Evolutionary conservation across 768 basidiomycete species (phyloP).

Genomic region (Cyclocybe aegerita): DNA sequence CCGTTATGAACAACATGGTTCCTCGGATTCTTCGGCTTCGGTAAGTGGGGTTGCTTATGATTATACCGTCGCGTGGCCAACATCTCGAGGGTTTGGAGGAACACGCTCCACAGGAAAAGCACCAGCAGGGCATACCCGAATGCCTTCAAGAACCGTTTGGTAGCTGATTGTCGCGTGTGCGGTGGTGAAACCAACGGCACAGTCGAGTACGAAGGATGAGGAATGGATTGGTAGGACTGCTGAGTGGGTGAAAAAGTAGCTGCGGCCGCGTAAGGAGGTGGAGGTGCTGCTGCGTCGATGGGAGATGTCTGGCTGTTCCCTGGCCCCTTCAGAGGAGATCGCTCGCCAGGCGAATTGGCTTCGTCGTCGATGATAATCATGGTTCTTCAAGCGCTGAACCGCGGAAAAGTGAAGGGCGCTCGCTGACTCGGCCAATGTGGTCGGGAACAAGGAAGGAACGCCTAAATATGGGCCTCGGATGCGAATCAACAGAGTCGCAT

Average conservation of each 20-base stretch:
- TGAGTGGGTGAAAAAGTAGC: not conserved
- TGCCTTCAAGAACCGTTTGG: slow-evolving; percentile 16
- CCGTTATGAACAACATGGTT: too few species aligned
- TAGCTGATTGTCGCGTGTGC: too few species aligned
- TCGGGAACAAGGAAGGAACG: not conserved
- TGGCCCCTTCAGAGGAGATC: slow-evolving; percentile 19
- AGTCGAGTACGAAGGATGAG: not conserved
- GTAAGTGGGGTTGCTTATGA: too few species aligned
- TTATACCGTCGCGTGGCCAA: not conserved
- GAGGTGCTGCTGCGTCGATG: not conserved
- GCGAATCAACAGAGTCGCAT: too few species aligned
- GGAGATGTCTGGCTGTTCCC: slow-evolving; percentile 1
- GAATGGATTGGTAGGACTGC: not conserved
- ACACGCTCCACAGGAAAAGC: slow-evolving; percentile 18
- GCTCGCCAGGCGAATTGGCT: slow-evolving; percentile 14
- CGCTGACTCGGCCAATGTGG: not conserved
- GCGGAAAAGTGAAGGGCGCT: not conserved
- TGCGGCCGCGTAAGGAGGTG: slow-evolving; percentile 8
- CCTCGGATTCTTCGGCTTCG: too few species aligned
- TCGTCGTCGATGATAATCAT: slow-evolving; percentile 7
- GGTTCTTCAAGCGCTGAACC: too few species aligned
- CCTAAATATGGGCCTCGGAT: too few species aligned
- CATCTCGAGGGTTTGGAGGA: slow-evolving; percentile 17
- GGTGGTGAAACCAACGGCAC: too few species aligned
- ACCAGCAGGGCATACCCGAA: slow-evolving; percentile 17